Conservation (phyloP, 2,329 filamentous ascomycete genomes). For the Fusarium sp. region DNA sequence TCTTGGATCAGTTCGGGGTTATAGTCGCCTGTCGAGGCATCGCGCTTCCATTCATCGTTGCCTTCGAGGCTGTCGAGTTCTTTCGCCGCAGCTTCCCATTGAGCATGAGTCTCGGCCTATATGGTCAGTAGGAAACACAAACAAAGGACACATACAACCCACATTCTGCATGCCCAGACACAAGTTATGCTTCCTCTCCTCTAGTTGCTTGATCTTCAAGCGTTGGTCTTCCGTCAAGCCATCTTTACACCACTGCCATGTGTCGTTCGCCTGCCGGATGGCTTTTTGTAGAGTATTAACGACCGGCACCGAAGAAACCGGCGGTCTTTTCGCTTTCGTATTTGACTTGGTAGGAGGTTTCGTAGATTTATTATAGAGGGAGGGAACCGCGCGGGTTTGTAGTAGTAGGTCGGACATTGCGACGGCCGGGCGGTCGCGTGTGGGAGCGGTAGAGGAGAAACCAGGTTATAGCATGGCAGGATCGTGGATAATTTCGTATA, state of each 20-base stretch:
- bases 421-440: conserved; percentile 21
- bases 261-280: conserved; percentile 55
- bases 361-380: conserved; percentile 35
- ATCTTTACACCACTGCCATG: conserved; percentile 63
- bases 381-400: conserved; percentile 39
- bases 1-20: conserved; percentile 75
- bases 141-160: conserved; percentile 46
- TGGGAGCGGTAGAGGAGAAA: neutral
- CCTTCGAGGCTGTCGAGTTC: conserved; percentile 84
- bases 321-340: conserved; percentile 40
- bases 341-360: conserved; percentile 39
- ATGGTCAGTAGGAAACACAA: conserved; percentile 10
- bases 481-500: neutral
- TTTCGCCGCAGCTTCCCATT: conserved; percentile 81
- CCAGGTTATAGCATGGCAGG: conserved; percentile 34
- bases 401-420: conserved; percentile 48
- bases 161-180: conserved; percentile 74
- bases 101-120: conserved; percentile 73
- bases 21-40: conserved; percentile 73
- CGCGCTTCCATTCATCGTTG: conserved; percentile 83
- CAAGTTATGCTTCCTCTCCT: conserved; percentile 72
- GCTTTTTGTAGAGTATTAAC: conserved; percentile 48
- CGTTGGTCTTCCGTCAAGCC: conserved; percentile 64
- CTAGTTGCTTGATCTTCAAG: conserved; percentile 58
- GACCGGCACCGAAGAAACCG: conserved; percentile 32